Evolutionary conservation across 805 yeast species (phyloP).

Genomic region (Tetrapisispora pingtungensis): DNA sequence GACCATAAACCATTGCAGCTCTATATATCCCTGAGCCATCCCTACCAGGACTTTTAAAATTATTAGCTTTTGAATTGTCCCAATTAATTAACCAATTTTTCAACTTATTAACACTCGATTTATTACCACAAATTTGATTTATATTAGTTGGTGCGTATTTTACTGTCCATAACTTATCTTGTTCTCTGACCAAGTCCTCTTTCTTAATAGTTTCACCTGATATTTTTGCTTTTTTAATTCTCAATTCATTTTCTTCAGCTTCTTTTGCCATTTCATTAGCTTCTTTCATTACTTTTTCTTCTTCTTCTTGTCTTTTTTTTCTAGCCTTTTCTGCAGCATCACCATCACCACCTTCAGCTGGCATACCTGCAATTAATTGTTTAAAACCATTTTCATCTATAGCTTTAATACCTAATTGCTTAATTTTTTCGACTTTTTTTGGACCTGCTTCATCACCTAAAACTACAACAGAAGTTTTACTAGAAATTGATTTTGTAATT

Average conservation of each 20-base stretch:
- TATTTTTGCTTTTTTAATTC: constrained; percentile 18
- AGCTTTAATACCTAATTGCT: constrained; percentile 62
- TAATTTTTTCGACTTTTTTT: constrained; percentile 76
- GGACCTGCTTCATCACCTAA: constrained; percentile 97
- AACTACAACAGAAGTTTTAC: constrained; percentile 80
- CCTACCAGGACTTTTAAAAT: constrained; percentile 46
- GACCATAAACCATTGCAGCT: constrained; percentile 80
- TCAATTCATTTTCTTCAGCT: constrained; percentile 30
- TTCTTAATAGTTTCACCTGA: constrained; percentile 18
- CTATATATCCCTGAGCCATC: constrained; percentile 64
- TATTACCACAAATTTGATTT: constrained; percentile 84
- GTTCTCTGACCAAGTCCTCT: constrained; percentile 20
- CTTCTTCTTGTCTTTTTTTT: constrained; percentile 60
- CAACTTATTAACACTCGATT: constrained; percentile 57
- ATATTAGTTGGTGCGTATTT: constrained; percentile 78
- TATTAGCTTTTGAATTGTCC: constrained; percentile 47
- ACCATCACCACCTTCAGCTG: constrained; percentile 87
- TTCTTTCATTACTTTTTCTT: constrained; percentile 42
- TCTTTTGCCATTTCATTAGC: constrained; percentile 39
- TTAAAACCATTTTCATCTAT: constrained; percentile 81
- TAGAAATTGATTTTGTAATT: constrained; percentile 76
- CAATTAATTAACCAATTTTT: constrained; percentile 70
- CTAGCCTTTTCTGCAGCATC: constrained; percentile 65
- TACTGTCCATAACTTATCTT: constrained; percentile 80
- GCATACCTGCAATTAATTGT: constrained; percentile 66